Evolutionary conservation across 441 rosid species (phyloP).

Genomic region (Populus hybrid): DNA sequence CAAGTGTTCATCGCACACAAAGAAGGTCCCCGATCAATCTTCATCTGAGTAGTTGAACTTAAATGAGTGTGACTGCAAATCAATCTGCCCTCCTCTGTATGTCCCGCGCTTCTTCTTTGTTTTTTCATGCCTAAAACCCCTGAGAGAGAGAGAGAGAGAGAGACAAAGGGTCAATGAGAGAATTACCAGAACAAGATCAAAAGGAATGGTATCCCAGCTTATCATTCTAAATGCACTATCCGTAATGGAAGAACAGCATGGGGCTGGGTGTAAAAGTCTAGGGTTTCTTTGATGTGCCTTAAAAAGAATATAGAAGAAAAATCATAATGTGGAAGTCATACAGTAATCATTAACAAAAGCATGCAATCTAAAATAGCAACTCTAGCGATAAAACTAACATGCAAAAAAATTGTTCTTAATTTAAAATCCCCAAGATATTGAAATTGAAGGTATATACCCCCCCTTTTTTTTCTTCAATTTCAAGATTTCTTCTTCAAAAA

Average conservation of each 20-base stretch:
- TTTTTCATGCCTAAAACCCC: conserved; percentile 95
- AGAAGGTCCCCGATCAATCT: conserved; percentile 32
- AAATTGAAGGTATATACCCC: background rate
- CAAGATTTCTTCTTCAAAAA: background rate
- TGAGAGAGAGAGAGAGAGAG: conserved; percentile 18
- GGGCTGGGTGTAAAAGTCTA: background rate
- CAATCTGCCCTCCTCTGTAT: conserved; percentile 94
- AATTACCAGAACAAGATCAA: background rate
- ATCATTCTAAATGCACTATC: background rate
- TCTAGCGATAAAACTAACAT: background rate
- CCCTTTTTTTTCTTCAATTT: background rate
- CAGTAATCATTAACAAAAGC: background rate
- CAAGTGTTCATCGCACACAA: background rate
- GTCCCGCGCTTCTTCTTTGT: conserved; percentile 97
- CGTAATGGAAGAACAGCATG: background rate
- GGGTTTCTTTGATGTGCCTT: background rate
- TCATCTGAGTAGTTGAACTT: conserved; percentile 87
- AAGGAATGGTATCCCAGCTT: background rate
- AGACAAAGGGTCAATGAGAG: background rate
- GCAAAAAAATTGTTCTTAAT: background rate
- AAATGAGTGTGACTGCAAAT: conserved; percentile 70
- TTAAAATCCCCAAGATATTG: background rate
- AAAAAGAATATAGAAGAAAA: background rate
- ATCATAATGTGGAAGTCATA: background rate
- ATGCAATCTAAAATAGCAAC: background rate